phyloP scores from a whole-genome alignment of 176 grass and related monocot species.

The Aechmea fasciata region DNA sequence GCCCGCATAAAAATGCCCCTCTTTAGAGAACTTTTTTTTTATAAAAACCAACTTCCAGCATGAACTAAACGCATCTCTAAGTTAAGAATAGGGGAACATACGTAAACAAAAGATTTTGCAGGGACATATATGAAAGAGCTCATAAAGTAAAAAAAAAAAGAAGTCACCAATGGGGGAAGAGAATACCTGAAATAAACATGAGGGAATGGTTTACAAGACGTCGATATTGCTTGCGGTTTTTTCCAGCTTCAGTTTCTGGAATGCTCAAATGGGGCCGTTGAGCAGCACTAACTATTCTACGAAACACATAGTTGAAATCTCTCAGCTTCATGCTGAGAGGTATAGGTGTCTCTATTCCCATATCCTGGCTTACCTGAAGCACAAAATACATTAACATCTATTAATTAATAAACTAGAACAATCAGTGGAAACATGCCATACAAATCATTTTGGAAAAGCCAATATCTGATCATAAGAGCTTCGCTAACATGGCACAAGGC shows the following conservation, averaged over 20 bases:
- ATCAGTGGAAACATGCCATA: no score
- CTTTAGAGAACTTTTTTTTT: no score
- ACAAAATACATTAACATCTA: neutral
- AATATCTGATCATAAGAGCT: no score
- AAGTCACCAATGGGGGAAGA: neutral
- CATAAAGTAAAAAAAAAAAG: neutral
- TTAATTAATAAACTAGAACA: no score
- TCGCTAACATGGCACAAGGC: no score
- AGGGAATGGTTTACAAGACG: slow-evolving; percentile 83
- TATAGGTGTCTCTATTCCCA: slow-evolving; percentile 94
- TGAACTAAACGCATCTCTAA: no score
- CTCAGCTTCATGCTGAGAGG: slow-evolving; percentile 84
- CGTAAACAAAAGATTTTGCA: no score
- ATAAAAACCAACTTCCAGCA: no score
- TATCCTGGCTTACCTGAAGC: slow-evolving; percentile 80
- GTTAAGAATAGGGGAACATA: no score
- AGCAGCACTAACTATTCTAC: slow-evolving; percentile 50
- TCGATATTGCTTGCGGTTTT: slow-evolving; percentile 78
- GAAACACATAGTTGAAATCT: slow-evolving; percentile 78
- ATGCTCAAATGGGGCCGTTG: slow-evolving; percentile 85
- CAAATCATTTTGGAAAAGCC: no score
- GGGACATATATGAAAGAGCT: no score
- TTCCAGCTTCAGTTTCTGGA: slow-evolving; percentile 91
- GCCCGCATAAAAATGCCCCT: no score
- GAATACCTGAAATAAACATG: slow-evolving; percentile 82